Base-by-base conservation (phyloP, 352 stramenopile genomes). In the Globisporangium takayamanum region DNA sequence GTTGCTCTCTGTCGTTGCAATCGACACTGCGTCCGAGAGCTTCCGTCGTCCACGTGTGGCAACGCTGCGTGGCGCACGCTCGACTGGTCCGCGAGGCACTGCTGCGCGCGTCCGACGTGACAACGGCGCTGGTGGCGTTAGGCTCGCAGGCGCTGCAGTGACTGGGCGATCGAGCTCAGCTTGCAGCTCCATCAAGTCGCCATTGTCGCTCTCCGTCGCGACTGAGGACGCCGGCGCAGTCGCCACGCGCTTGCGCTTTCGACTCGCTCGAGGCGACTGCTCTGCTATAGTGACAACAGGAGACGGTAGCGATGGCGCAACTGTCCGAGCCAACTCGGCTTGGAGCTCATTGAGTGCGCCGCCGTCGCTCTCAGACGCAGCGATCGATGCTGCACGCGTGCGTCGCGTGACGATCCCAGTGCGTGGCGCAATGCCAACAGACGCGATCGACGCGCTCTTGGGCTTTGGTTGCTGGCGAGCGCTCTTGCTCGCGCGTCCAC, bases 1-100 rank as follows among this genome's bases (percentile, higher is more conserved):
- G 50, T 71, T 72, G 53, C 60, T 73, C 33, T 72, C 63, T 3
- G 65, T 69, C 15, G 61, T 60, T 1, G 55, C 58, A 6, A 50
- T 49, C 28, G 62, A 73, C 8, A 60, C 51, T 3, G 60, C 52
- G 22, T 65, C 67, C 45, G 55, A 55, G 25, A 51, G 8, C 12
- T 58, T 49, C 8, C 42, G 46, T 10, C 36, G 36, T 6, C n/a
- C 36, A 3, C 41, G 41, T 10, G 36, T 15, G 5, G 46, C 30
- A 14, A 53, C 25, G 12, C 45, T 14, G 11, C 30, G 54, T n/a
- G 26, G 20, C 39, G 30, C 5, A 33, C 28, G 28, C 28, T 33
- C 28, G 28, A 33, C 33, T 51, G 44, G 15, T 39, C 22, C 14
- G 28, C 50, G 33, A 22, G 6, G 51, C 15, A n/a, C 18, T 44